Evolutionary conservation across 352 stramenopile species (phyloP), one percentile per base, ranked within the genome.

Genomic region (Peronospora destructor): DNA sequence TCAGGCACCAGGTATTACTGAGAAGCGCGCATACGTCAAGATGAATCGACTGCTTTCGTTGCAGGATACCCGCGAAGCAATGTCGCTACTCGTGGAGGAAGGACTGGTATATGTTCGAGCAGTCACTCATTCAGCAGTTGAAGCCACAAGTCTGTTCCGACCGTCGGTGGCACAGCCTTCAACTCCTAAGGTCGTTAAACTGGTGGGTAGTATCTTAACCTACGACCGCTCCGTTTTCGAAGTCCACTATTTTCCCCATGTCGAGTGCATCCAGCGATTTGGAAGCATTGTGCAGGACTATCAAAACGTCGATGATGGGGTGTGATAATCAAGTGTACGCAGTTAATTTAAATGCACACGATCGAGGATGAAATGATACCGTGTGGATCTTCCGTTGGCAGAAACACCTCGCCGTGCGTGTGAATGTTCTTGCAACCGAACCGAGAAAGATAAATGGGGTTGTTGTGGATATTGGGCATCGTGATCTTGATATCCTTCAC

Each of bases 381-480:
- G 49, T 94, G 79, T 7, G 85, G 85, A 59, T 95, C 82, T 42
- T 87, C 76, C 28, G 77, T 91, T 6, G 84, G 82, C 35, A 88
- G 65, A 45, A 95, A 94, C 30, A 95, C 79, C 48, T 93, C 71
- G n/a, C 84, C 84, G 36, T 90, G 87, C 39, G 86, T 76, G 60
- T 95, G 79, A 42, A 76, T 85, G 61, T 94, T 95, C 61, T 79
- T 77, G 44, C 92, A 66, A 93, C 54, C 74, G 76, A 66, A 93
- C 54, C 74, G 76, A 57, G 73, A 67, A 39, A 95, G 61, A 45
- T 94, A 76, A 23, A 95, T 85, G 13, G 85, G 83, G 26, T 94
- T 66, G 64, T 95, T 92, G 71, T 95, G 85, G 49, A 95, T 83
- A 65, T 94, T 95, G 23, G 84, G 80, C 73, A 88, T 88, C n/a